A percentile compares a stretch with the other conserved stretches of the same genome.
These are phyloP conservation scores for Cyclospora cayetanensis DNA, from an alignment of 169 alveolate species.

Conservation along the genomic window DNA sequence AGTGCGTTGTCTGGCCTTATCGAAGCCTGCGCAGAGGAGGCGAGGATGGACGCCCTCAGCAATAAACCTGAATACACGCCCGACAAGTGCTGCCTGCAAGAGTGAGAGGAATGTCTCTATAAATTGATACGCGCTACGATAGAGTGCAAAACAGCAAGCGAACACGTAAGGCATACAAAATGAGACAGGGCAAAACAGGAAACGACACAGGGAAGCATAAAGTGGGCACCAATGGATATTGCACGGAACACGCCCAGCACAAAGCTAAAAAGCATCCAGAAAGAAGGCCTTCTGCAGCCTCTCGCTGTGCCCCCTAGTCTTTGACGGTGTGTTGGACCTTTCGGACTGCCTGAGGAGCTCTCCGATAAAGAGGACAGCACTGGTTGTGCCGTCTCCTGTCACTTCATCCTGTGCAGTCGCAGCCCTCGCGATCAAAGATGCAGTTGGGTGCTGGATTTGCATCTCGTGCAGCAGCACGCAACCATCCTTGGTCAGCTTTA, in stretches of 20 bases:
- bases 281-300: no score
- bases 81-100: no score
- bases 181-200: not conserved
- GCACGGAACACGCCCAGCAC: no score
- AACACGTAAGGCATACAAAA: not conserved
- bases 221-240: not conserved
- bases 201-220: not conserved
- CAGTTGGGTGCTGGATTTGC: slow-evolving; percentile 99
- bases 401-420: slow-evolving; percentile 99
- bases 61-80: slow-evolving; percentile 85
- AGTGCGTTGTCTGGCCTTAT: slow-evolving; percentile 91
- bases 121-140: no score
- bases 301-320: no score
- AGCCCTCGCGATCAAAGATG: slow-evolving; percentile 98
- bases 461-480: slow-evolving; percentile 96
- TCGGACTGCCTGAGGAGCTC: slow-evolving; percentile 84
- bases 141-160: no score
- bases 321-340: not conserved
- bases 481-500: slow-evolving; percentile 73
- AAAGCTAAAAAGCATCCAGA: no score
- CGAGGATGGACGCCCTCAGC: slow-evolving; percentile 98
- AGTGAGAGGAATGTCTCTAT: no score
- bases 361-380: slow-evolving; percentile 96
- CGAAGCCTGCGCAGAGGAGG: slow-evolving; percentile 97
- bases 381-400: slow-evolving; percentile 98